These are phyloP conservation scores for Aspergillus versicolor DNA, from an alignment of 2,329 filamentous ascomycete species.

Conservation along the genomic window DNA sequence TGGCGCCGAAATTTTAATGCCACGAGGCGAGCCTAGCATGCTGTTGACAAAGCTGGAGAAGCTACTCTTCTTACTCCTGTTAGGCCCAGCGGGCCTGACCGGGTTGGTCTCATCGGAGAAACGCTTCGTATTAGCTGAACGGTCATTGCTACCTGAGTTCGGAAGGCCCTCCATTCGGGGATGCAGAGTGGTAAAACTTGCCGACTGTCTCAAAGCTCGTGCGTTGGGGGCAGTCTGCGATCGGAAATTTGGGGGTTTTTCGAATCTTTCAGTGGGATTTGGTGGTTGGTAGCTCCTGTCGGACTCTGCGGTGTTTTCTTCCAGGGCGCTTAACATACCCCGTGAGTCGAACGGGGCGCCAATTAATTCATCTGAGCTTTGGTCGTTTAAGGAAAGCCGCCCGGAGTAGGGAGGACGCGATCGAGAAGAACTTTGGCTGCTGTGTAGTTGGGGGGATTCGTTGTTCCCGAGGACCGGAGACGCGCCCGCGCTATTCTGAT, in stretches of 20 bases:
- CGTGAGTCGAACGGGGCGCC: conserved; percentile 44
- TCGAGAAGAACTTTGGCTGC: conserved; percentile 26
- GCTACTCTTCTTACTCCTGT: conserved; percentile 77
- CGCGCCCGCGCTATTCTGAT: conserved; percentile 41
- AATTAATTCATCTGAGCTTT: conserved; percentile 47
- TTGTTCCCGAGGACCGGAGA: conserved; percentile 38
- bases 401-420: conserved; percentile 35
- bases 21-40: conserved; percentile 78
- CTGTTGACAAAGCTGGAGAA: conserved; percentile 87
- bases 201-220: conserved; percentile 63
- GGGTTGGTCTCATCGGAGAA: conserved; percentile 76
- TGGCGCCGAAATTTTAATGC: conserved; percentile 92
- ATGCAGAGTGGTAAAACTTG: conserved; percentile 59
- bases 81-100: conserved; percentile 56
- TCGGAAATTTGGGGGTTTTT: conserved; percentile 45
- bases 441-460: conserved; percentile 31
- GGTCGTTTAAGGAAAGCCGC: conserved; percentile 37
- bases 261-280: conserved; percentile 18
- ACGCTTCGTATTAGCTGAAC: conserved; percentile 63
- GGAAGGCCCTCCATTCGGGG: conserved; percentile 54
- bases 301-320: conserved; percentile 39
- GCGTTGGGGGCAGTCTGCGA: conserved; percentile 57
- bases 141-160: conserved; percentile 42
- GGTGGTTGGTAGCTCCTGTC: conserved; percentile 24
- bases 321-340: conserved; percentile 45